These are phyloP conservation scores for Talaromyces amestolkiae DNA, from an alignment of 2,329 filamentous ascomycete genomes.

Conservation along the genomic window DNA sequence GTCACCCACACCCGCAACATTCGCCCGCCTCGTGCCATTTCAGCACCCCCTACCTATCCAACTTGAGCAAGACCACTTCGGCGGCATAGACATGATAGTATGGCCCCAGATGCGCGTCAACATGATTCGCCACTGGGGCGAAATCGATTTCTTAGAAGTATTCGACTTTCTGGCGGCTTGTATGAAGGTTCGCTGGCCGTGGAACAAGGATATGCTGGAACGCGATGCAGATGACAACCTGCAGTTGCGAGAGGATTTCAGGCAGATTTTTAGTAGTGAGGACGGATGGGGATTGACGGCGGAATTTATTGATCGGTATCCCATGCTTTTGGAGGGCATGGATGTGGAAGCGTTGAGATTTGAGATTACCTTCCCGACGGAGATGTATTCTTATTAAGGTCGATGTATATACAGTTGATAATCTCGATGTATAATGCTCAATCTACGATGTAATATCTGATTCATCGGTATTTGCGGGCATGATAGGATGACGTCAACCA, in stretches of 20 bases:
- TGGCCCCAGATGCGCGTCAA: conserved; percentile 28
- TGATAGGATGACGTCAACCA: too few species aligned
- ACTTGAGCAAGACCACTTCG: conserved; percentile 23
- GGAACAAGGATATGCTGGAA: conserved; percentile 26
- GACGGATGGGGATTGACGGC: conserved; percentile 28
- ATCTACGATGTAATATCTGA: not conserved
- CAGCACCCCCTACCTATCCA: conserved; percentile 24
- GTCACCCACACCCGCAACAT: conserved; percentile 25
- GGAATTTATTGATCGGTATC: conserved; percentile 27
- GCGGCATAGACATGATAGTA: conserved; percentile 24
- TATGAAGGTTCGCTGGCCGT: conserved; percentile 29
- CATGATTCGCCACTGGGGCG: conserved; percentile 26
- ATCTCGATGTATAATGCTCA: not conserved
- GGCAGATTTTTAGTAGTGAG: conserved; percentile 24
- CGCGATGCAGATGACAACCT: conserved; percentile 25
- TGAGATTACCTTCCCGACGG: conserved; percentile 14
- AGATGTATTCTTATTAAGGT: conserved; percentile 13
- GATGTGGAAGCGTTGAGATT: conserved; percentile 21
- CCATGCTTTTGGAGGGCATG: conserved; percentile 25
- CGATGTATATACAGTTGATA: not conserved
- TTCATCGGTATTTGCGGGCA: not conserved
- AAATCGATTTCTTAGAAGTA: conserved; percentile 18
- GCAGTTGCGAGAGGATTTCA: conserved; percentile 22
- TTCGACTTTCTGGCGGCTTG: conserved; percentile 21
- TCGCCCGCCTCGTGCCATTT: conserved; percentile 23